phyloP scores from a whole-genome alignment of 768 basidiomycete genomes.

The Peribolospora baueri region DNA sequence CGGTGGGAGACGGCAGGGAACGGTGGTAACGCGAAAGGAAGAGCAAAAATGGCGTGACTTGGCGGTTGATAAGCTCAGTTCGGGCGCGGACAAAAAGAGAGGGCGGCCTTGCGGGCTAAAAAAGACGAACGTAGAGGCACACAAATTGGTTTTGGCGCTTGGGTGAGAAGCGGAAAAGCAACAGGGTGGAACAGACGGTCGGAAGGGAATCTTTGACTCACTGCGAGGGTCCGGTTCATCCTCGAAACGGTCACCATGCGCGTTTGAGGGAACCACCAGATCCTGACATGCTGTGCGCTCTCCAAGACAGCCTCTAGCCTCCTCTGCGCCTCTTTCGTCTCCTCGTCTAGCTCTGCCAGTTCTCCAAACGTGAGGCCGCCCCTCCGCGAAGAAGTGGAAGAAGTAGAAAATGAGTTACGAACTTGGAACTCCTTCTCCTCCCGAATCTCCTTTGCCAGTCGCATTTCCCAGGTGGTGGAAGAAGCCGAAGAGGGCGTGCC shows the following conservation, averaged over 20 bases:
- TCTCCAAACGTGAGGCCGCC: no score
- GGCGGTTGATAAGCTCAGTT: no score
- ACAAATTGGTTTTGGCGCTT: no score
- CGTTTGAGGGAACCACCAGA: conserved; percentile 84
- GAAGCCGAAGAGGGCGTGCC: conserved; percentile 29
- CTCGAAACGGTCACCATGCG: conserved; percentile 45
- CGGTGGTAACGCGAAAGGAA: conserved; percentile 46
- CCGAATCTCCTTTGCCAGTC: no score
- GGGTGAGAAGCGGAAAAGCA: no score
- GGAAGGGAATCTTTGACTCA: conserved; percentile 20
- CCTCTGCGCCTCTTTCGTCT: background rate
- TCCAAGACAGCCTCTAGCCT: conserved; percentile 13
- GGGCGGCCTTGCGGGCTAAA: no score
- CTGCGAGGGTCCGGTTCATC: conserved; percentile 52
- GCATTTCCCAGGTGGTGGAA: conserved; percentile 31
- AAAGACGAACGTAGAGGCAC: no score
- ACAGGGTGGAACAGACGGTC: background rate
- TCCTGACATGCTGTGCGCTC: conserved; percentile 63
- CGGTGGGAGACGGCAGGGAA: conserved; percentile 37
- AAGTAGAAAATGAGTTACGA: conserved; percentile 8
- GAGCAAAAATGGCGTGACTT: conserved; percentile 23
- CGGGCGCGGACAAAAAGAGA: no score
- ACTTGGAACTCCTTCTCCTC: conserved; percentile 7
- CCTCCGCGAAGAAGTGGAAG: conserved; percentile 6
- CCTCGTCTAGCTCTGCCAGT: conserved; percentile 4